These are phyloP conservation scores for Bolboschoenoplectus hybrid DNA, from an alignment of 202 grass and related monocot genomes.

Conservation along the genomic window DNA sequence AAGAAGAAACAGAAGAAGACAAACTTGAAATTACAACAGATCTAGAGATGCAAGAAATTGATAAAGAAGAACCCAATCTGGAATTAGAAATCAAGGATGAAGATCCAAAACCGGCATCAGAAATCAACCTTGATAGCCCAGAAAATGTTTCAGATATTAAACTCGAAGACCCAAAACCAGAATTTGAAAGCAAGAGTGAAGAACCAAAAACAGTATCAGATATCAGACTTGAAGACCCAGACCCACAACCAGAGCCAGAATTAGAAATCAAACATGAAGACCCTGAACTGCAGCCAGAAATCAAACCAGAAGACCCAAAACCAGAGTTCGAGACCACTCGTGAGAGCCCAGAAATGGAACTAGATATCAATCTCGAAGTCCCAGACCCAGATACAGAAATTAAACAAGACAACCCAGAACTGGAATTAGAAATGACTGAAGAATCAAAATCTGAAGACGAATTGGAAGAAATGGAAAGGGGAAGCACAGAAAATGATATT, in stretches of 20 bases:
- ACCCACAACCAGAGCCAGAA: background rate
- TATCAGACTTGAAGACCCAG: background rate
- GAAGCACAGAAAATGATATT: background rate
- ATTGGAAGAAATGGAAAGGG: background rate
- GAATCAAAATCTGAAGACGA: background rate
- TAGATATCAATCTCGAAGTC: conserved; percentile 23
- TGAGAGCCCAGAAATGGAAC: background rate
- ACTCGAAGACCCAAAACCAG: conserved; percentile 17
- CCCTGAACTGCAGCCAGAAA: conserved; percentile 1
- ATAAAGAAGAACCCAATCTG: conserved; percentile 26
- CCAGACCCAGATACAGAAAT: conserved; percentile 1
- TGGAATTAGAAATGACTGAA: background rate
- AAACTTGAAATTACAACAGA: conserved; percentile 32
- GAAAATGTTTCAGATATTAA: background rate
- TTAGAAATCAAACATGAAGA: conserved; percentile 28
- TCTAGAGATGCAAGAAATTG: conserved; percentile 24
- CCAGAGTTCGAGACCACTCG: background rate
- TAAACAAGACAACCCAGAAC: background rate
- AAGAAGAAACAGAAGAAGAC: conserved; percentile 3
- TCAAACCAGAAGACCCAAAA: background rate
- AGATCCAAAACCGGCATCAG: background rate
- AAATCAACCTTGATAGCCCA: conserved; percentile 13
- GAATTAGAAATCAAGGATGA: conserved; percentile 22
- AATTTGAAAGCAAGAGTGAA: background rate
- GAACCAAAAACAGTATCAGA: conserved; percentile 19